phyloP scores from a whole-genome alignment of 176 grass and related monocot genomes.

The Neostapfia colusana region DNA sequence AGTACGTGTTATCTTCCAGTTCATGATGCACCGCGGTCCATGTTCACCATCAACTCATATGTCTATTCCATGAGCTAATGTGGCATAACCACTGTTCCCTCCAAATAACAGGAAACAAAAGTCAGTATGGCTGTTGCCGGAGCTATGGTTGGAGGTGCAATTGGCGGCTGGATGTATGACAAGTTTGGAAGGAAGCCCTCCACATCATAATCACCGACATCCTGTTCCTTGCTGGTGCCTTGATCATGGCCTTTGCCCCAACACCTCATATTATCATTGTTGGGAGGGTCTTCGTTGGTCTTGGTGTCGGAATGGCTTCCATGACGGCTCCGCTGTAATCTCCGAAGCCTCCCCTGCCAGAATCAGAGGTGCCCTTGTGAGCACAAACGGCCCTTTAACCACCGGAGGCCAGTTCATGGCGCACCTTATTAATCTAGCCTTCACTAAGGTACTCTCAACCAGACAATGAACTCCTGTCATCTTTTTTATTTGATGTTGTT shows the following conservation, averaged over 20 bases:
- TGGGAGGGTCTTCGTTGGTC: constrained; percentile 87
- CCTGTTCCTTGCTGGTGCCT: constrained; percentile 68
- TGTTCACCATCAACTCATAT: constrained; percentile 5
- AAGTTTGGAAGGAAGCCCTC: constrained; percentile 79
- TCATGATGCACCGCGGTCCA: constrained; percentile 1
- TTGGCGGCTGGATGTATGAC: constrained; percentile 98
- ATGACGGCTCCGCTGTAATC: constrained; percentile 98
- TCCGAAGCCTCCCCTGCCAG: constrained; percentile 94
- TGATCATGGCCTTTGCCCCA: constrained; percentile 77
- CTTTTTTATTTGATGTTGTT: not conserved
- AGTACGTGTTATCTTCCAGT: constrained; percentile 29
- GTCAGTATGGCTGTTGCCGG: constrained; percentile 98
- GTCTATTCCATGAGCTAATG: not conserved
- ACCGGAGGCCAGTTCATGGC: constrained; percentile 93
- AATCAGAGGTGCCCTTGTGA: constrained; percentile 89
- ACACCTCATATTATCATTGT: constrained; percentile 76
- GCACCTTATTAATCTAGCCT: constrained; percentile 96
- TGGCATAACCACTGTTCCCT: not conserved
- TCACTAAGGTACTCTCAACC: constrained; percentile 57
- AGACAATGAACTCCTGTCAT: not conserved
- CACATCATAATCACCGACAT: constrained; percentile 73
- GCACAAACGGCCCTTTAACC: constrained; percentile 88
- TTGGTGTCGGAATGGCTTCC: constrained; percentile 96
- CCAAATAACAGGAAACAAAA: constrained; percentile 73
- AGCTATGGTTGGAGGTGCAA: constrained; percentile 83